Base-by-base conservation (phyloP, 2,329 filamentous ascomycete species). In the Cytospora chrysosperma region DNA sequence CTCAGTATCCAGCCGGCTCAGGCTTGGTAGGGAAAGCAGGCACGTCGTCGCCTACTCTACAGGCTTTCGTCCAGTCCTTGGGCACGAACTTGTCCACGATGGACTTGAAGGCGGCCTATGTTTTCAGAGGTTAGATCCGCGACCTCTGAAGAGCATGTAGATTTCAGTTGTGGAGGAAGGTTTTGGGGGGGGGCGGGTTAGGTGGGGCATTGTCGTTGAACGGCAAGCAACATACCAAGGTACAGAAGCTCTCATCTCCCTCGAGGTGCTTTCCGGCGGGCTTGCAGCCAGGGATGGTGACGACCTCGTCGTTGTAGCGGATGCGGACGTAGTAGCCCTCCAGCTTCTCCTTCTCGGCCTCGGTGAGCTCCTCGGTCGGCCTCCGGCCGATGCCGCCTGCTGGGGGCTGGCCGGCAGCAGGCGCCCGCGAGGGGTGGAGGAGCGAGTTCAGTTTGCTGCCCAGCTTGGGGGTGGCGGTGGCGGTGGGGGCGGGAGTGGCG, bases 61-160 rank as follows among this genome's bases (percentile, higher is more conserved):
- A 87, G 65, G 85, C 76, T 26, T 77, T 72, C 68, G 78, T 83
- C 94, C 93, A 98, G 74, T 93, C 84, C 64, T 79, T 79, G 0
- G 95, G 95, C 1, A 92, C 95, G 73, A 91, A 96, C 71, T 92
- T 92, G 77, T 98, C 94, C 2, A 95, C 92, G 61, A 97, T 91
- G 58, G 86, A 81, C 76, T 98, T 98, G 82, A 99, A 99, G 0
- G 94, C 92, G 62, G 90, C 86, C 88, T 91, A 65, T 59, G 37
- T 30, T 52, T 56, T 15, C 2, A 4, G n/a, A 24, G n/a, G n/a
- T 47, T 24, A 55, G 60, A n/a, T n/a, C n/a, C n/a, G n/a, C n/a
- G n/a, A n/a, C n/a, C n/a, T n/a, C n/a, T n/a, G n/a, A n/a, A n/a
- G n/a, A n/a, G n/a, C n/a, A n/a, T n/a, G n/a, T n/a, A n/a, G n/a